Conservation (phyloP, 1,284 basidiomycete genomes). For the Meripilus lineatus region DNA sequence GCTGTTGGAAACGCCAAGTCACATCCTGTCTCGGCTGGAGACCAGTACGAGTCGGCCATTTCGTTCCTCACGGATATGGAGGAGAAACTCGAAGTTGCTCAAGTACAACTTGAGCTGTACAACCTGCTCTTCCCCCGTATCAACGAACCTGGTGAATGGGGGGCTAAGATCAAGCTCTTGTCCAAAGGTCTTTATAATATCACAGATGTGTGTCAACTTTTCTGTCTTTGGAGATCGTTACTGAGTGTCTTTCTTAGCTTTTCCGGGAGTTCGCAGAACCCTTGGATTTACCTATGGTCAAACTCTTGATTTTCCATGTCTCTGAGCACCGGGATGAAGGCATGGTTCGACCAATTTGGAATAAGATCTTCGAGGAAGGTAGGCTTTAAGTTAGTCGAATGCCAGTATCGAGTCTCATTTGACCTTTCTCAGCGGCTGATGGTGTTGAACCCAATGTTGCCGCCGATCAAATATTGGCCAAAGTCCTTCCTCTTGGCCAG, state of each 20-base stretch:
- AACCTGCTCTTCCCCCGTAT: conserved; percentile 59
- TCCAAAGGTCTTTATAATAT: conserved; percentile 58
- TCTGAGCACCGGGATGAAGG: conserved; percentile 88
- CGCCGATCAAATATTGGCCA: conserved; percentile 58
- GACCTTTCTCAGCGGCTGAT: conserved; percentile 37
- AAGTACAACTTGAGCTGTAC: conserved; percentile 91
- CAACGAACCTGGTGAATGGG: conserved; percentile 50
- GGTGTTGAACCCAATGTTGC: conserved; percentile 45
- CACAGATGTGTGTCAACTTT: conserved; percentile 51
- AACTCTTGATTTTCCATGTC: conserved; percentile 89
- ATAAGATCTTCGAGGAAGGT: conserved; percentile 80
- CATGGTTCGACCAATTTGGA: conserved; percentile 85
- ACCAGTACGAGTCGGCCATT: conserved; percentile 80
- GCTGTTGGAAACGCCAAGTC: conserved; percentile 96
- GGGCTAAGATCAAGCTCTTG: conserved; percentile 50
- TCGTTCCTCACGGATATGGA: conserved; percentile 91
- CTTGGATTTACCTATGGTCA: conserved; percentile 79
- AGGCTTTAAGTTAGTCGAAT: conserved; percentile 22
- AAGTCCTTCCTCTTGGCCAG: conserved; percentile 70
- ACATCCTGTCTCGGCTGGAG: conserved; percentile 72
- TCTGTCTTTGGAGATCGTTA: conserved; percentile 2
- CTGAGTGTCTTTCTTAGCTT: conserved; percentile 44
- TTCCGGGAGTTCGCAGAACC: conserved; percentile 89
- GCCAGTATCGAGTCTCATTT: too few relatives aligned
- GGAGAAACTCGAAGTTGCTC: conserved; percentile 95